Conservation (phyloP, 2,329 filamentous ascomycete species). For the Mycogone perniciosa region DNA sequence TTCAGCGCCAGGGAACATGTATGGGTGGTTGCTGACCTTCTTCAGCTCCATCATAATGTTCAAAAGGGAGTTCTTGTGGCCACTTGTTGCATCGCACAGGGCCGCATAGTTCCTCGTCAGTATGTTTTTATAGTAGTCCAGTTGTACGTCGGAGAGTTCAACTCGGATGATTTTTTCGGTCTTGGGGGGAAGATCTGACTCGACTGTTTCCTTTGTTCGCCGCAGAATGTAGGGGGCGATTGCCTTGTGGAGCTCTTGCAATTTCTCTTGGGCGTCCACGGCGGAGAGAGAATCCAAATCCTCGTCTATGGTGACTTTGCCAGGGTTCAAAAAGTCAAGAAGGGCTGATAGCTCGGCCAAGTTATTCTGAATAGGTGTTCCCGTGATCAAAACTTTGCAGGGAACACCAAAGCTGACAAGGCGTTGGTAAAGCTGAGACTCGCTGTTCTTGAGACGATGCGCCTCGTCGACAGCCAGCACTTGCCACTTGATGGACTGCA, state of each 20-base stretch:
- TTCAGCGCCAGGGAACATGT: constrained; percentile 94
- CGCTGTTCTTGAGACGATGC: constrained; percentile 91
- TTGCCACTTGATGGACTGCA: constrained; percentile 94
- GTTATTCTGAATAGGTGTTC: constrained; percentile 96
- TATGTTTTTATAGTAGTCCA: constrained; percentile 99
- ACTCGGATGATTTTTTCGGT: constrained; percentile 99
- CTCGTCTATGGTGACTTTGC: constrained; percentile 82
- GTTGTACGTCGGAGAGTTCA: constrained; percentile 88
- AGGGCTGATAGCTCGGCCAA: constrained; percentile 85
- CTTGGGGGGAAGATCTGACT: constrained; percentile 92
- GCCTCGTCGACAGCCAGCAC: constrained; percentile 95
- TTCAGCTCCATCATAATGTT: constrained; percentile 99
- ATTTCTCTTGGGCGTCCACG: constrained; percentile 76
- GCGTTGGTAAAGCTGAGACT: constrained; percentile 86
- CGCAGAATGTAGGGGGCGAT: constrained; percentile 94
- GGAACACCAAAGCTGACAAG: constrained; percentile 81
- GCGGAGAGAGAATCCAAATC: constrained; percentile 76
- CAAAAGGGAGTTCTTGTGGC: constrained; percentile 87
- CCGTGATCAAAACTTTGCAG: constrained; percentile 87
- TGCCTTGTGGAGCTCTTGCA: constrained; percentile 74
- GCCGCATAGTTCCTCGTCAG: constrained; percentile 93
- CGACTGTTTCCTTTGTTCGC: constrained; percentile 94
- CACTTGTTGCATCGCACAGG: constrained; percentile 80
- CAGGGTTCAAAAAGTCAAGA: constrained; percentile 96
- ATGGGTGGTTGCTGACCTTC: constrained; percentile 97